Conservation (phyloP, 345 rosid genomes). For the Salix suchowensis region DNA sequence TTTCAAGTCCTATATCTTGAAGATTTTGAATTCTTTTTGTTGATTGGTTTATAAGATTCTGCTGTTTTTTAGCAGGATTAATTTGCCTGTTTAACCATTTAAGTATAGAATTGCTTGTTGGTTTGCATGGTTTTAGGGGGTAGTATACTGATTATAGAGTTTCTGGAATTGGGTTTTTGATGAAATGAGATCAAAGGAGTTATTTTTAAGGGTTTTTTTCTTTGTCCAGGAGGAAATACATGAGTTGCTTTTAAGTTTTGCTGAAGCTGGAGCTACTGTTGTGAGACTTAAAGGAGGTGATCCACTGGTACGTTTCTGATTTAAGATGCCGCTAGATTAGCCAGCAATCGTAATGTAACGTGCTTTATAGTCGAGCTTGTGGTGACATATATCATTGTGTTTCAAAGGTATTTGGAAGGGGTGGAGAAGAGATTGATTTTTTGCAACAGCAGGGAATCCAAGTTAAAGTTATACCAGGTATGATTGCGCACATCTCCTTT, state of each 20-base stretch:
- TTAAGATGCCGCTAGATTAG: not conserved
- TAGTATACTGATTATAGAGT: not conserved
- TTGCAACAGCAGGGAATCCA: slow-evolving; percentile 81
- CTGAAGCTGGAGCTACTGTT: slow-evolving; percentile 93
- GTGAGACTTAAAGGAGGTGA: slow-evolving; percentile 99
- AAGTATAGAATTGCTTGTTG: not conserved
- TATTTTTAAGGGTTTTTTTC: slow-evolving; percentile 1
- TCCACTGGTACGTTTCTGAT: slow-evolving; percentile 64
- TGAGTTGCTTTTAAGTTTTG: slow-evolving; percentile 78
- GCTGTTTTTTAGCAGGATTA: not conserved
- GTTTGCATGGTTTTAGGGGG: not conserved
- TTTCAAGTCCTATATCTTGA: not conserved
- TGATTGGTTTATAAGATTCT: not conserved
- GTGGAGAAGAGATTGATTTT: slow-evolving; percentile 99
- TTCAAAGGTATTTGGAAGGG: slow-evolving; percentile 84
- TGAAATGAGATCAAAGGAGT: slow-evolving; percentile 2
- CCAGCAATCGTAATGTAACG: not conserved
- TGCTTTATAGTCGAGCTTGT: not conserved
- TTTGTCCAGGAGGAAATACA: slow-evolving; percentile 86
- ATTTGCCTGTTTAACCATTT: not conserved
- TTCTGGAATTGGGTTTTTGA: not conserved
- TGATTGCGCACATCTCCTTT: not conserved
- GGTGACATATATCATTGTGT: not conserved
- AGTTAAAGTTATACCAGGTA: slow-evolving; percentile 92
- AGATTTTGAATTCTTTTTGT: not conserved